Evolutionary conservation across 2,329 filamentous ascomycete species (phyloP).

Genomic region (Monosporascus sp.): DNA sequence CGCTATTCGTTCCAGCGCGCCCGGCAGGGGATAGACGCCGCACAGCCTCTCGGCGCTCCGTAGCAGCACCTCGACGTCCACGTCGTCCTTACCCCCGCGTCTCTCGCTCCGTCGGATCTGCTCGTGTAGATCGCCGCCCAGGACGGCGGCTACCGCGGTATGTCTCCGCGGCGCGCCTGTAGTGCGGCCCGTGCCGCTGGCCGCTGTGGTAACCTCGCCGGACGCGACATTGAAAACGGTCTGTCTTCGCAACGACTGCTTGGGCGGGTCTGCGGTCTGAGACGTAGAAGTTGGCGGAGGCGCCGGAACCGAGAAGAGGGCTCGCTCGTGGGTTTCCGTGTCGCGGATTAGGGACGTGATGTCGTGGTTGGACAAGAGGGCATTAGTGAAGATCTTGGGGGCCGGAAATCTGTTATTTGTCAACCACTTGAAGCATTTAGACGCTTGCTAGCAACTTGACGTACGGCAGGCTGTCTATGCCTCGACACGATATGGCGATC

Average conservation of each 20-base stretch:
- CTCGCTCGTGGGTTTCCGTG: conserved; percentile 89
- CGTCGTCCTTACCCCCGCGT: conserved; percentile 56
- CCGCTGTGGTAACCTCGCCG: conserved; percentile 55
- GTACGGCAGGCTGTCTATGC: conserved; percentile 70
- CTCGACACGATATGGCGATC: conserved; percentile 69
- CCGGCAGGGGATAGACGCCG: conserved; percentile 77
- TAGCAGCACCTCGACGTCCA: conserved; percentile 82
- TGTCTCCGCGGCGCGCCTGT: conserved; percentile 57
- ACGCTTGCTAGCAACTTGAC: conserved; percentile 17
- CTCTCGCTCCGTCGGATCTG: conserved; percentile 59
- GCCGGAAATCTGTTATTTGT: conserved; percentile 63
- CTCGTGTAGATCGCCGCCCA: conserved; percentile 82
- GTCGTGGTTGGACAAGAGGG: conserved; percentile 80
- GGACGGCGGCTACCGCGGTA: conserved; percentile 83
- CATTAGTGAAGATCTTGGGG: conserved; percentile 94
- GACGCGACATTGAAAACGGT: conserved; percentile 63
- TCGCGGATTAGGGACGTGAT: conserved; percentile 94
- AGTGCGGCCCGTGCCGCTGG: conserved; percentile 38
- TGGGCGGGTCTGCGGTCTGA: conserved; percentile 42
- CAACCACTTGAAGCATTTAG: neutral
- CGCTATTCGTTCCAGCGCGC: conserved; percentile 71
- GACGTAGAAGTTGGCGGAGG: conserved; percentile 46
- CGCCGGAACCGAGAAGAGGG: conserved; percentile 85
- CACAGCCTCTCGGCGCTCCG: conserved; percentile 86
- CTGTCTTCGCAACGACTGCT: conserved; percentile 44